Base-by-base conservation (phyloP, 2,329 filamentous ascomycete genomes). In the Colletotrichum lentis region DNA sequence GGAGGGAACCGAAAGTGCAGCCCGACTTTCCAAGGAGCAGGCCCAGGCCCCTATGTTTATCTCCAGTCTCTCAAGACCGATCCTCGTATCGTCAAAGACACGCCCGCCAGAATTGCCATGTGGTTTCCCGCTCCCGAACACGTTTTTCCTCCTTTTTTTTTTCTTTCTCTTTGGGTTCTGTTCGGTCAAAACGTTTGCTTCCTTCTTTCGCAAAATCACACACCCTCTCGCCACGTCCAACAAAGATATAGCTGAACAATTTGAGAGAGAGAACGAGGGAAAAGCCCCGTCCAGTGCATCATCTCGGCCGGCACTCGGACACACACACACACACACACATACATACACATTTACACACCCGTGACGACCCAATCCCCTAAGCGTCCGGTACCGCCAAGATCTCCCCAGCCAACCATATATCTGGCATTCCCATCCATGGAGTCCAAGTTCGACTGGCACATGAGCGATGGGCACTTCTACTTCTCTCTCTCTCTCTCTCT, bases 91-190 rank as follows among this genome's bases (percentile, higher is more conserved):
- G 24, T 35, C 6, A 58, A 22, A 53, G 50, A 63, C 31, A 58
- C 27, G 31, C 16, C n/a, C 3, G 24, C 12, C 4, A 37, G 11
- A 43, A 22, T 37, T 5, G 47, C 65, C 65, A 60, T 60, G 54
- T 60, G 65, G 61, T 59, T 52, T 49, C 20, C 49, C 49, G 44
- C 16, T 27, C 24, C 63, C 50, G 58, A 66, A 50, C 58, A 58
- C 55, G 43, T 58, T 58, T 58, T 11, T 27, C n/a, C 27, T 35
- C 18, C 24, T 46, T 46, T 57, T 20, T 27, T 46, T 31, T 31
- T n/a, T n/a, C n/a, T n/a, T n/a, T n/a, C n/a, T n/a, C n/a, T n/a
- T n/a, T 31, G 7, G 27, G 24, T 47, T 18, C 35, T n/a, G 6
- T 37, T 35, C 43, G 12, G 43, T 46, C 24, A 27, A 27, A 16